These are phyloP conservation scores for Pilobolus umbonatus DNA, from an alignment of 192 early-diverging fungal genomes.

Conservation along the genomic window DNA sequence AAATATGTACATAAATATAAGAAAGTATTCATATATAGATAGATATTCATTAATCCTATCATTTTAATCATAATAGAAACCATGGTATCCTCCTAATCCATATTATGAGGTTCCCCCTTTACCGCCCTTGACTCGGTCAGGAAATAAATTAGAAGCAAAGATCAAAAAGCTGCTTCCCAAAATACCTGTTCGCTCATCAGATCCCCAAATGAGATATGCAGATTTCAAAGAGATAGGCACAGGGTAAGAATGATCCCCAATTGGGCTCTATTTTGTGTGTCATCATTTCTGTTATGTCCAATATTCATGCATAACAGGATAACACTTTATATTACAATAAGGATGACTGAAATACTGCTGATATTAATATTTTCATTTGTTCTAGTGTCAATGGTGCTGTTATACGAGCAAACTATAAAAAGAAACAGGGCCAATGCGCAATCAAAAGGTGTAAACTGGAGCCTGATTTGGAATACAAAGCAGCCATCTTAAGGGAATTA, in stretches of 20 bases:
- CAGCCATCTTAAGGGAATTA: constrained; percentile 36
- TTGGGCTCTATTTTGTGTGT: too few species aligned
- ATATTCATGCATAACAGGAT: neutral
- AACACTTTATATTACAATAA: too few species aligned
- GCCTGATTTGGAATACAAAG: constrained; percentile 32
- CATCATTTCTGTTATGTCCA: neutral
- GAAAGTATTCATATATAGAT: too few species aligned
- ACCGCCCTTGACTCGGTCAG: constrained; percentile 29
- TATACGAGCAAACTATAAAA: constrained; percentile 29
- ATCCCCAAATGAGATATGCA: constrained; percentile 28
- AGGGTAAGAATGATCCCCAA: constrained; percentile 5
- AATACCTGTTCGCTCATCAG: constrained; percentile 7
- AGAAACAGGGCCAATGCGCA: constrained; percentile 25
- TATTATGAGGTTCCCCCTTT: constrained; percentile 28
- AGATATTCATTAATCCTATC: too few species aligned
- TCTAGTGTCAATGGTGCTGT: constrained; percentile 34
- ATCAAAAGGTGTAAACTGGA: constrained; percentile 38
- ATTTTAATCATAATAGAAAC: too few species aligned
- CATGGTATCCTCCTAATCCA: constrained; percentile 35
- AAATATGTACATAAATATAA: neutral
- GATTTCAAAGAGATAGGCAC: constrained; percentile 33
- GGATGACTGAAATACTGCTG: neutral
- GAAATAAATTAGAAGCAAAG: constrained; percentile 32
- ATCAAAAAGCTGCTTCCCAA: constrained; percentile 30
- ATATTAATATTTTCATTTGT: neutral